These are phyloP conservation scores for Ceriops decandra DNA, from an alignment of 345 rosid genomes.

Conservation along the genomic window DNA sequence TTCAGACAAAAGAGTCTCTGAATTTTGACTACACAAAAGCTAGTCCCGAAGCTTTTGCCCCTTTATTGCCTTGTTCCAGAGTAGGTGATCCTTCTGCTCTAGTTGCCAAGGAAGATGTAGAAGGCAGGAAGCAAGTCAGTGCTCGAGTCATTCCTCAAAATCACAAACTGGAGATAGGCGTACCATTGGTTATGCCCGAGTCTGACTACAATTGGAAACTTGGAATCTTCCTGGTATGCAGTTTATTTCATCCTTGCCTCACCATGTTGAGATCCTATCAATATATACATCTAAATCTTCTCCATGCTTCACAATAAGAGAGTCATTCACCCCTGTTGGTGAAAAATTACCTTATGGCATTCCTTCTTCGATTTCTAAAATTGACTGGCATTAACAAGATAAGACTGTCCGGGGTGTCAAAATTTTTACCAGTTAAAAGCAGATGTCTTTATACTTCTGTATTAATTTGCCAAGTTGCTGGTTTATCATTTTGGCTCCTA, in stretches of 20 bases:
- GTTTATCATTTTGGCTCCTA: background rate
- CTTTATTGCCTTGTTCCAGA: conserved; percentile 2
- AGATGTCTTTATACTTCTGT: too few relatives aligned
- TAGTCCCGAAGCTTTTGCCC: conserved; percentile 29
- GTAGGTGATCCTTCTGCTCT: conserved; percentile 2
- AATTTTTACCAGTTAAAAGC: too few relatives aligned
- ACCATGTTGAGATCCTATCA: background rate
- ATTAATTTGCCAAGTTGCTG: background rate
- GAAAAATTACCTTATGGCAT: too few relatives aligned
- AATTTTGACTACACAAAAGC: conserved; percentile 32
- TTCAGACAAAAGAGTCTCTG: conserved; percentile 19
- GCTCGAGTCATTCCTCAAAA: conserved; percentile 23
- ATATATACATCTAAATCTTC: background rate
- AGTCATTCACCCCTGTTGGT: background rate
- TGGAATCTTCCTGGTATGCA: conserved; percentile 34
- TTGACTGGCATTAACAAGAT: too few relatives aligned
- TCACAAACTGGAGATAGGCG: conserved; percentile 28
- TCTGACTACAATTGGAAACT: conserved; percentile 36
- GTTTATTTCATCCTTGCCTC: background rate
- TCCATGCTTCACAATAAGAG: background rate
- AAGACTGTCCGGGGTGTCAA: too few relatives aligned
- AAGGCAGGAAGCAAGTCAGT: conserved; percentile 3
- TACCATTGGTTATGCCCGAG: conserved; percentile 30
- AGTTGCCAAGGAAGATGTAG: background rate
- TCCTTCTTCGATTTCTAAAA: too few relatives aligned